Evolutionary conservation across 805 yeast species (phyloP).

Genomic region (Ogataea zsoltii): DNA sequence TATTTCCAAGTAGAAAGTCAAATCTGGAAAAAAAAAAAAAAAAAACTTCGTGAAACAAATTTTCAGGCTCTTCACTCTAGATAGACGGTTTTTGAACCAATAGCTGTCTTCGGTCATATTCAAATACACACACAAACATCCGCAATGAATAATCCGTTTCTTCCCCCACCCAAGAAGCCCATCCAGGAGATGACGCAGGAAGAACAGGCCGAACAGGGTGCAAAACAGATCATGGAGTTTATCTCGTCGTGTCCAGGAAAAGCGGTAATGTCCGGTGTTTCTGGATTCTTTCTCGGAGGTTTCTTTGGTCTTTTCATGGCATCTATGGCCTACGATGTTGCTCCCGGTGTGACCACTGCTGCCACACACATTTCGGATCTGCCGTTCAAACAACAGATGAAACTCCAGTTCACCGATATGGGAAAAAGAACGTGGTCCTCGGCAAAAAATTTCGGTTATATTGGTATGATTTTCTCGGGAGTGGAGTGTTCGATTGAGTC

Average conservation of each 20-base stretch:
- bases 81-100: neutral
- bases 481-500: slow-evolving; percentile 90
- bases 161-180: slow-evolving; percentile 48
- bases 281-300: slow-evolving; percentile 94
- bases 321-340: slow-evolving; percentile 80
- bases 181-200: slow-evolving; percentile 79
- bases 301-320: slow-evolving; percentile 96
- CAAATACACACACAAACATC: neutral
- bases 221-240: slow-evolving; percentile 74
- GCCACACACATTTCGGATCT: slow-evolving; percentile 68
- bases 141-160: slow-evolving; percentile 35
- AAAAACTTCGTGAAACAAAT: neutral
- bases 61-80: no score
- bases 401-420: slow-evolving; percentile 88
- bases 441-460: slow-evolving; percentile 92
- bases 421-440: slow-evolving; percentile 82
- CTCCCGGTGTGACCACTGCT: slow-evolving; percentile 50
- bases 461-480: slow-evolving; percentile 89
- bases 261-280: slow-evolving; percentile 85
- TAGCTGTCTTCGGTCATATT: no score
- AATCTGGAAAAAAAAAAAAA: no score
- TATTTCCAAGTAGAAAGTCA: neutral
- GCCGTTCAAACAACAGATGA: slow-evolving; percentile 92
- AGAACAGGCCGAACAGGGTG: slow-evolving; percentile 91
- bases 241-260: slow-evolving; percentile 97